These are phyloP conservation scores for Colletotrichum endophyticum DNA, from an alignment of 2,329 filamentous ascomycete species.

Conservation along the genomic window DNA sequence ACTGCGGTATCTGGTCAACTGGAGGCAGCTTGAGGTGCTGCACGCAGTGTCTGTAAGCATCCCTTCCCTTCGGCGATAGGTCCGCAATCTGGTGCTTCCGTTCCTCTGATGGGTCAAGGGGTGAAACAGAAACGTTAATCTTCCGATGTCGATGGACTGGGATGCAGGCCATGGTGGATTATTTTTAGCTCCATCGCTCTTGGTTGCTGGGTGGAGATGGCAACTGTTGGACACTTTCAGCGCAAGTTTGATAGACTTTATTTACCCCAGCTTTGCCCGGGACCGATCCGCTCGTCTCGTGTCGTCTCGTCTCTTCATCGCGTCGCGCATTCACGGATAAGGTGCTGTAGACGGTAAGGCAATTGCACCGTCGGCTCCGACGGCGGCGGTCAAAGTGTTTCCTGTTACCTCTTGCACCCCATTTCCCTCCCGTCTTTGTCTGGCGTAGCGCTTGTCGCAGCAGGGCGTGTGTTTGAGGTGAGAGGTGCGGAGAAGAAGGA, in stretches of 20 bases:
- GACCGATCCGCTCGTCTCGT: slow-evolving; percentile 16
- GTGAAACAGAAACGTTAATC: slow-evolving; percentile 22
- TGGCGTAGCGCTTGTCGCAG: slow-evolving; percentile 18
- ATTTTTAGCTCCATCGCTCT: slow-evolving; percentile 17
- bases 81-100: slow-evolving; percentile 1
- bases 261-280: slow-evolving; percentile 19
- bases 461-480: slow-evolving; percentile 7
- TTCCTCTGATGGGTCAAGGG: slow-evolving; percentile 16
- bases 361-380: slow-evolving; percentile 13
- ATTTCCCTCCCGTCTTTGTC: background rate
- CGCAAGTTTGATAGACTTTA: background rate
- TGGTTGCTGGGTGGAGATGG: background rate
- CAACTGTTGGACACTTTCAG: background rate
- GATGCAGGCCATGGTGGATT: slow-evolving; percentile 16
- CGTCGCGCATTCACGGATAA: background rate
- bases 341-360: background rate
- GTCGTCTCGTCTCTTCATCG: slow-evolving; percentile 4
- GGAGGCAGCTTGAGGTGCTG: background rate
- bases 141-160: slow-evolving; percentile 20
- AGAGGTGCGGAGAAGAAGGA: background rate
- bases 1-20: background rate
- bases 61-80: background rate
- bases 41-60: background rate
- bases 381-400: background rate
- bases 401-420: background rate